These are phyloP conservation scores for Picochlorum sp. DNA, from an alignment of 139 green algal genomes.

Conservation along the genomic window DNA sequence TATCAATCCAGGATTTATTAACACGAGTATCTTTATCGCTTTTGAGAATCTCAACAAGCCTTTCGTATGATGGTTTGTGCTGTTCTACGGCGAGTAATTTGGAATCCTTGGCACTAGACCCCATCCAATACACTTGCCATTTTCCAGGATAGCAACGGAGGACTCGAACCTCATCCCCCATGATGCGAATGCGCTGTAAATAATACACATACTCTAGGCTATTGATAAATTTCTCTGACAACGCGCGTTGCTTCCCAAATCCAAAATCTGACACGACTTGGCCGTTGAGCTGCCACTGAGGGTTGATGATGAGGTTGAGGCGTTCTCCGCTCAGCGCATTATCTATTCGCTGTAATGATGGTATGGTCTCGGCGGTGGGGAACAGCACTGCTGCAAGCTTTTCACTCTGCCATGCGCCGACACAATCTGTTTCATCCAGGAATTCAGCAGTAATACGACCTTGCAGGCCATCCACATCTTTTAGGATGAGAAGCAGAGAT, in stretches of 20 bases:
- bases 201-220: conserved; percentile 54
- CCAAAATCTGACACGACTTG: conserved; percentile 57
- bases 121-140: conserved; percentile 55
- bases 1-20: conserved; percentile 26
- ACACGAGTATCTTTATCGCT: conserved; percentile 13
- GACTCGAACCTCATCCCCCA: conserved; percentile 52
- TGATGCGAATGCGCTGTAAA: conserved; percentile 45
- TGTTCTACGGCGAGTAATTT: conserved; percentile 25
- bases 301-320: conserved; percentile 68
- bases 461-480: conserved; percentile 34
- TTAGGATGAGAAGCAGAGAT: conserved; percentile 57
- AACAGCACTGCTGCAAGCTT: conserved; percentile 38
- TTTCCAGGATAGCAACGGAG: conserved; percentile 45
- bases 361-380: conserved; percentile 37
- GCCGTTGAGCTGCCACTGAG: conserved; percentile 60
- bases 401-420: conserved; percentile 46
- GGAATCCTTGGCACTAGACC: neutral
- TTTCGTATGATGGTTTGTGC: conserved; percentile 27
- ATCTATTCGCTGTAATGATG: conserved; percentile 24
- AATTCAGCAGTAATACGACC: conserved; percentile 31
- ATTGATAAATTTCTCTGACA: conserved; percentile 45
- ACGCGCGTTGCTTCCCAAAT: conserved; percentile 40
- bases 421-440: conserved; percentile 46
- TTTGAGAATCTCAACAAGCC: conserved; percentile 34
- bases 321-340: conserved; percentile 29